Evolutionary conservation across 108 stramenopile species (phyloP), one percentile per base, ranked within the genome.

Genomic region (Discostella pseudostelligera): DNA sequence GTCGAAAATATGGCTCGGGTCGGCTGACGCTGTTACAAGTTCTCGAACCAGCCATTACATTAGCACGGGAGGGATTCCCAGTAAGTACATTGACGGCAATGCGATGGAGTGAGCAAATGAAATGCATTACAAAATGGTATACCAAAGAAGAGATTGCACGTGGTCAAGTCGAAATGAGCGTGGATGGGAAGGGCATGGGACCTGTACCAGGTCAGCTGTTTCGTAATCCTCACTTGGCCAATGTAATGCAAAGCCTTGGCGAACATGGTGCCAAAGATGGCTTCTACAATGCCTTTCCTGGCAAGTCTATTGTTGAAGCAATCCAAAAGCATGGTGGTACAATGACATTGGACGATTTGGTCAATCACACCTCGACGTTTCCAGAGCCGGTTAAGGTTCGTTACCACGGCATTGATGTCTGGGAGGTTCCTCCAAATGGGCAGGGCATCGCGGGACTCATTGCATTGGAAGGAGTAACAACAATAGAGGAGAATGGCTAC

Each of bases 351-450:
- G 90, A 93, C 12, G 98, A 99, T 64, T 70, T 99, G 55, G 72
- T 40, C 28, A 59, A 67, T 40, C 92, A 95, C 65, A 53, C 35
- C 0, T 90, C 88, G 17, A 69, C 82, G 19, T 93, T 88, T 59
- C 85, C 87, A 13, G 72, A 92, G 28, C 93, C 97, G 0, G 88
- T 96, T 19, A 59, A 60, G 4, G 87, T 86, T 4, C 51, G 72
- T 28, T 97, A 96, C 70, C 74, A 81, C 24, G 85, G 86, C 2
- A 67, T 87, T 36, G 60, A 75, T 13, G 60, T 98, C 9, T 93
- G 89, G 84, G 92, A 99, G 66, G 79, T 91, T 16, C 98, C 98
- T 13, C 98, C 98, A 10, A 94, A 90, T 62, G 93, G 96, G 21
- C 96, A 97, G 69, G 98, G 98, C 5, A 80, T 98, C 19, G 92